A percentile compares a stretch with the other conserved stretches of the same genome.
Conservation (phyloP, 306 rosid genomes). For the Vigna angularis region DNA sequence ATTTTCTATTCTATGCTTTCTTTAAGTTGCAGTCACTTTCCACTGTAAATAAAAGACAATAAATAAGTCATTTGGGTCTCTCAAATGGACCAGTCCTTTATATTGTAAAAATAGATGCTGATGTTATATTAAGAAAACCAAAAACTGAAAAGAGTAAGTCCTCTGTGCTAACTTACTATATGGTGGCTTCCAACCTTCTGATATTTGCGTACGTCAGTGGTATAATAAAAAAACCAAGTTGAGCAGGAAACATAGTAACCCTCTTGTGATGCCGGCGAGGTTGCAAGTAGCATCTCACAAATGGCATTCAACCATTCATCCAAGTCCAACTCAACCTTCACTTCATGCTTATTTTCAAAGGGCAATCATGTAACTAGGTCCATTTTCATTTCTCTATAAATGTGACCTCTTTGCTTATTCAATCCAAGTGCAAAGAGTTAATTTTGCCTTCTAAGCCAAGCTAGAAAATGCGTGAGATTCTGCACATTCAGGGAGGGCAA, state of each 20-base stretch:
- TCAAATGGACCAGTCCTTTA: conserved; percentile 31
- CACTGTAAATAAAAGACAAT: conserved; percentile 19
- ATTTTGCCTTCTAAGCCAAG: neutral
- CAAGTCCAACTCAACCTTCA: neutral
- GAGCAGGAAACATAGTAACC: neutral
- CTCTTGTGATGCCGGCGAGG: conserved; percentile 46
- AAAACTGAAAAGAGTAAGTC: neutral
- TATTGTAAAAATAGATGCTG: conserved; percentile 39
- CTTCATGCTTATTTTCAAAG: neutral
- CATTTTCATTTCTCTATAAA: conserved; percentile 41
- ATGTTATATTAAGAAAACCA: conserved; percentile 4
- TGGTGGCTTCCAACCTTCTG: neutral
- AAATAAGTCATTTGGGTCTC: conserved; percentile 22
- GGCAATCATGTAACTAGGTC: neutral
- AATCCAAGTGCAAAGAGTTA: conserved; percentile 9
- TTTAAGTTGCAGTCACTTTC: conserved; percentile 32
- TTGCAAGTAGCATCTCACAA: conserved; percentile 27
- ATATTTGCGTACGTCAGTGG: neutral
- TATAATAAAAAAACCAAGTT: neutral
- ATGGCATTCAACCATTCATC: conserved; percentile 42
- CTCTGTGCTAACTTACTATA: neutral
- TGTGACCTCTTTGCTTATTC: conserved; percentile 33
- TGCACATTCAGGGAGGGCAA: conserved; percentile 82
- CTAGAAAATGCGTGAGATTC: conserved; percentile 73
- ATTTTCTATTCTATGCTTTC: neutral